Percentiles rank a stretch among this genome's conserved stretches.
Conservation (phyloP, 345 rosid genomes). For the Brassica juncea region DNA sequence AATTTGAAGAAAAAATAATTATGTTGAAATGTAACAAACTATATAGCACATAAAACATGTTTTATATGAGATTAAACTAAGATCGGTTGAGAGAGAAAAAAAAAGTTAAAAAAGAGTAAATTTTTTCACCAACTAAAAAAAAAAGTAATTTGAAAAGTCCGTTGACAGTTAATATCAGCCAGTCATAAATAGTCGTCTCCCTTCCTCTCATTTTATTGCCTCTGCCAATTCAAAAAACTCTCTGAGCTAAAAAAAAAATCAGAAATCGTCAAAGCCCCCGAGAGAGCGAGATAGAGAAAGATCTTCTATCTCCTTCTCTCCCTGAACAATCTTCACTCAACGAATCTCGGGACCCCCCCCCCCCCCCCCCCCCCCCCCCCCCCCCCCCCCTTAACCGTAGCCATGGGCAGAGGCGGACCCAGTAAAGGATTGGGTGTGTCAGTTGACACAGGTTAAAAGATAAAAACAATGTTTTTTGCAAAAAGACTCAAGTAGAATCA, state of each 20-base stretch:
- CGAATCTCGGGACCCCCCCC: constrained; percentile 8
- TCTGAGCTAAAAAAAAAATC: not conserved
- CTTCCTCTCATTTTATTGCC: constrained; percentile 21
- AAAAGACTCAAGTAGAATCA: too few relatives aligned
- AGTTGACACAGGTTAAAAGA: too few relatives aligned
- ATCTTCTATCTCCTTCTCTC: not conserved
- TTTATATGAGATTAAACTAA: not conserved
- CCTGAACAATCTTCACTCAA: constrained; percentile 6
- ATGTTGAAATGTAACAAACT: too few relatives aligned
- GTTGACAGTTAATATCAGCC: not conserved
- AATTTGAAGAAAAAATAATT: too few relatives aligned
- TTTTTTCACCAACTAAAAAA: too few relatives aligned
- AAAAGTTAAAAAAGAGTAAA: not conserved
- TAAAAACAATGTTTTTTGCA: too few relatives aligned
- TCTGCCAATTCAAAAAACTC: constrained; percentile 11
- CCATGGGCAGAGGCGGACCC: too few relatives aligned
- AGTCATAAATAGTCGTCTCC: not conserved
- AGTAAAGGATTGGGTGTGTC: too few relatives aligned
- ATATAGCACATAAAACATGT: not conserved
- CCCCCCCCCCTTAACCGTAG: constrained; percentile 11
- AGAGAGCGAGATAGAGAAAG: not conserved
- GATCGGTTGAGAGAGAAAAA: too few relatives aligned
- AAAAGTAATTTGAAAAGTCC: not conserved
- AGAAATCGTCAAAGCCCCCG: not conserved
- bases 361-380: constrained; percentile 9